A percentile compares a stretch with the other conserved stretches of the same genome.
Conservation (phyloP, 2,329 filamentous ascomycete genomes). For the Sclerotinia spermophila region DNA sequence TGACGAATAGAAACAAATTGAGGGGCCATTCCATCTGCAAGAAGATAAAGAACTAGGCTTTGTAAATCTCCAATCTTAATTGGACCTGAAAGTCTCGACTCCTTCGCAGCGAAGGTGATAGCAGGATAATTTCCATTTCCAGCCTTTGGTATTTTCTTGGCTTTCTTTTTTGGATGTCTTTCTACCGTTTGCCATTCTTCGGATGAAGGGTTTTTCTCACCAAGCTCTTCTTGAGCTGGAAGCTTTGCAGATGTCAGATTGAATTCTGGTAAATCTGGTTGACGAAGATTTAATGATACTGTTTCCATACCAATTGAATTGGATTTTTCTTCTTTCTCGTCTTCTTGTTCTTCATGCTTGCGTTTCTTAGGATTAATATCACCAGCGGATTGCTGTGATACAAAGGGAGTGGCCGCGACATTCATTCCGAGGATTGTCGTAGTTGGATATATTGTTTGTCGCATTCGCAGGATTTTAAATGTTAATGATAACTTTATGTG, state of each 20-base stretch:
- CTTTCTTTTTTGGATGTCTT: constrained; percentile 51
- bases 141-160: constrained; percentile 57
- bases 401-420: constrained; percentile 6
- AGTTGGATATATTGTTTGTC: background rate
- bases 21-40: constrained; percentile 61
- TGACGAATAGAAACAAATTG: constrained; percentile 63
- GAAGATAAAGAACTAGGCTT: constrained; percentile 62
- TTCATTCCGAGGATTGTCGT: constrained; percentile 8
- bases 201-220: background rate
- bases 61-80: constrained; percentile 61
- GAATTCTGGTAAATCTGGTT: constrained; percentile 37
- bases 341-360: constrained; percentile 30
- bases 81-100: constrained; percentile 57
- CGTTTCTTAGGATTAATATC: constrained; percentile 32
- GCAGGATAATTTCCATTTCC: constrained; percentile 56
- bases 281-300: constrained; percentile 28
- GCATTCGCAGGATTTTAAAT: constrained; percentile 9
- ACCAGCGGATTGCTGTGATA: constrained; percentile 36
- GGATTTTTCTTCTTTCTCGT: constrained; percentile 8
- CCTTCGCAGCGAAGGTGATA: constrained; percentile 51
- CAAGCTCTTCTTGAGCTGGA: constrained; percentile 23
- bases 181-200: constrained; percentile 52
- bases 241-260: constrained; percentile 33
- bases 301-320: constrained; percentile 26
- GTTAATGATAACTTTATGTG: background rate